Percentiles rank a stretch among this genome's conserved stretches.
These are phyloP conservation scores for Cyclocybe cylindracea DNA, from an alignment of 768 basidiomycete genomes.

Conservation along the genomic window DNA sequence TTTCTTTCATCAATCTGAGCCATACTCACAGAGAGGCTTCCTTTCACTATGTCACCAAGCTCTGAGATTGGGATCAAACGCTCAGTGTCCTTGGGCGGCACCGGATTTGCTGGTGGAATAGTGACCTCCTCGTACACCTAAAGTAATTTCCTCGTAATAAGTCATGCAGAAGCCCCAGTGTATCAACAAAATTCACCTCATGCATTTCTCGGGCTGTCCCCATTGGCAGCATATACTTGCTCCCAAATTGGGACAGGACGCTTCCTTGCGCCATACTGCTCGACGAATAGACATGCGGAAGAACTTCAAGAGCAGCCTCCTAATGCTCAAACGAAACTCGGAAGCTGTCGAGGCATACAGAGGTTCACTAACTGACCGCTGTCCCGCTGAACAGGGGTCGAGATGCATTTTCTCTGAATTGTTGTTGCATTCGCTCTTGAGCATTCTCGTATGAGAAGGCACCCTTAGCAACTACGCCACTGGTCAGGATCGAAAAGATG, in stretches of 20 bases:
- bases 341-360: background rate
- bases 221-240: slow-evolving; percentile 77
- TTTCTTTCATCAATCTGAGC: background rate
- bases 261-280: slow-evolving; percentile 57
- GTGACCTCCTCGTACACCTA: slow-evolving; percentile 89
- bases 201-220: slow-evolving; percentile 71
- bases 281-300: slow-evolving; percentile 91
- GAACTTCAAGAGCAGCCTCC: slow-evolving; percentile 57
- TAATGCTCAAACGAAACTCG: slow-evolving; percentile 20
- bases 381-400: slow-evolving; percentile 64
- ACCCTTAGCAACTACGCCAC: slow-evolving; percentile 2
- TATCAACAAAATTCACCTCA: slow-evolving; percentile 52
- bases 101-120: slow-evolving; percentile 78
- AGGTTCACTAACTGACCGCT: slow-evolving; percentile 39
- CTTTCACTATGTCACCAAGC: slow-evolving; percentile 73
- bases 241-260: slow-evolving; percentile 71
- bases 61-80: slow-evolving; percentile 69
- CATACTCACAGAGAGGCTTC: slow-evolving; percentile 77
- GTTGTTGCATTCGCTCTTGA: slow-evolving; percentile 62
- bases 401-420: slow-evolving; percentile 58
- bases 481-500: background rate
- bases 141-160: too few relatives aligned
- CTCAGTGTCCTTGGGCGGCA: slow-evolving; percentile 75
- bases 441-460: slow-evolving; percentile 46
- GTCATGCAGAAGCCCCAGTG: too few relatives aligned